Base-by-base conservation (phyloP, 2,329 filamentous ascomycete species). In the Hymenoscyphus fructigenus region DNA sequence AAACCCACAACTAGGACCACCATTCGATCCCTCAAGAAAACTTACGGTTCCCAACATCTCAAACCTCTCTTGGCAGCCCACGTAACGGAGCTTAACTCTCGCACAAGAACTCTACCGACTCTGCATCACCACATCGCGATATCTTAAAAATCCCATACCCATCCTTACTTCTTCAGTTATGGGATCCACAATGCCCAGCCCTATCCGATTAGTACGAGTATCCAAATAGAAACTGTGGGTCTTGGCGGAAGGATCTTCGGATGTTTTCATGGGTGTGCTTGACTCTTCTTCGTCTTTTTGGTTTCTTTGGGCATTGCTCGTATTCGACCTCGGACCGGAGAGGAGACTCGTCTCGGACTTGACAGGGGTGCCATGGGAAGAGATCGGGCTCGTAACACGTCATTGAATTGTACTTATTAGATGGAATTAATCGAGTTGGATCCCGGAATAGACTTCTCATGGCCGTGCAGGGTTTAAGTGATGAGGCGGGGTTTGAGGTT, bases 51-150 rank as follows among this genome's bases (percentile, higher is more conserved):
- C 5, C 15, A 44, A 44, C 14, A 17, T 44, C 38, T 17, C 38
- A 44, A 44, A 44, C 38, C n/a, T 47, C 44, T 17, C n/a, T 47
- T 47, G 44, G 44, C n/a, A 47, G 44, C 44, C 44, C 44, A 47
- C 44, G 44, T 23, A 47, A 47, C 20, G 44, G 9, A 23, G n/a
- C 44, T 47, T 23, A 47, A 20, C n/a, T 20, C n/a, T 20, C 44
- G 44, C 44, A 23, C 44, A 20, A n/a, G 44, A 47, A 17, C 28
- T 29, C 28, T 29, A 29, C 28, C 3, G 28, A 29, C 28, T 6
- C 38, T 6, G 38, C 38, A 44, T 44, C 38, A 44, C 44, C 44
- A 47, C 44, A 47, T 47, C 6, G 44, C 44, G 44, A 47, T 47
- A 47, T n/a, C n/a, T 17, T 23, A 47, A 47, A 23, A 47, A 47